These are phyloP conservation scores for Saccharomyces hybrid DNA, from an alignment of 1,139 yeast species.

Conservation along the genomic window DNA sequence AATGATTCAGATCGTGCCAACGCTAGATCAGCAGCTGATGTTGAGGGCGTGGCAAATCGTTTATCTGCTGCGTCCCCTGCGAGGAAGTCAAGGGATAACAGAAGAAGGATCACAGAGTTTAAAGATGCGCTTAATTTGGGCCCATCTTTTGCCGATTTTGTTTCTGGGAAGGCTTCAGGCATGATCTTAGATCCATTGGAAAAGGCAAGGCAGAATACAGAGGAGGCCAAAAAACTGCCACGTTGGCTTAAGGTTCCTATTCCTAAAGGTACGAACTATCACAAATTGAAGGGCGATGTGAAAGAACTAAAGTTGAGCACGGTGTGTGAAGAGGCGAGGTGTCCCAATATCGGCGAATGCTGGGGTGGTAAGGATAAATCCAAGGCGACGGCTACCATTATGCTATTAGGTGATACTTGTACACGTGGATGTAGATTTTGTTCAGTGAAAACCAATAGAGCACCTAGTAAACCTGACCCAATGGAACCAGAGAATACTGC, in stretches of 20 bases:
- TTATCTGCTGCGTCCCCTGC: background rate
- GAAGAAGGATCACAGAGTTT: conserved; percentile 54
- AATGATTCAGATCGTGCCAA: background rate
- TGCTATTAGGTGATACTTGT: conserved; percentile 97
- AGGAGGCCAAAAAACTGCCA: conserved; percentile 48
- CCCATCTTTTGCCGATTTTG: conserved; percentile 89
- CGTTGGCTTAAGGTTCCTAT: conserved; percentile 92
- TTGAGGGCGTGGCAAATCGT: background rate
- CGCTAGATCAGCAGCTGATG: background rate
- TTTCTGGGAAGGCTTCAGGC: conserved; percentile 69
- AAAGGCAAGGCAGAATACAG: conserved; percentile 45
- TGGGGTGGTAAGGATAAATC: conserved; percentile 95
- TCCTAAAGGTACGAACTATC: conserved; percentile 82
- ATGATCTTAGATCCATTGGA: conserved; percentile 62
- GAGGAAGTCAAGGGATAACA: conserved; percentile 7
- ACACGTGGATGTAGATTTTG: conserved; percentile 98
- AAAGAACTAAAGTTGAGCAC: conserved; percentile 84
- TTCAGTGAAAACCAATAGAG: conserved; percentile 85
- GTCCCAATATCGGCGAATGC: conserved; percentile 98
- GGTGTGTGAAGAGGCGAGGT: conserved; percentile 96
- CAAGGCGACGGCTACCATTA: conserved; percentile 97
- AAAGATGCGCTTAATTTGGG: conserved; percentile 72
- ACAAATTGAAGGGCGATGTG: conserved; percentile 75
- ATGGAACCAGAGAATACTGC: conserved; percentile 97
- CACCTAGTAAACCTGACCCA: conserved; percentile 86